Evolutionary conservation across 2,329 filamentous ascomycete species (phyloP).

Genomic region (Cladosporium sp.): DNA sequence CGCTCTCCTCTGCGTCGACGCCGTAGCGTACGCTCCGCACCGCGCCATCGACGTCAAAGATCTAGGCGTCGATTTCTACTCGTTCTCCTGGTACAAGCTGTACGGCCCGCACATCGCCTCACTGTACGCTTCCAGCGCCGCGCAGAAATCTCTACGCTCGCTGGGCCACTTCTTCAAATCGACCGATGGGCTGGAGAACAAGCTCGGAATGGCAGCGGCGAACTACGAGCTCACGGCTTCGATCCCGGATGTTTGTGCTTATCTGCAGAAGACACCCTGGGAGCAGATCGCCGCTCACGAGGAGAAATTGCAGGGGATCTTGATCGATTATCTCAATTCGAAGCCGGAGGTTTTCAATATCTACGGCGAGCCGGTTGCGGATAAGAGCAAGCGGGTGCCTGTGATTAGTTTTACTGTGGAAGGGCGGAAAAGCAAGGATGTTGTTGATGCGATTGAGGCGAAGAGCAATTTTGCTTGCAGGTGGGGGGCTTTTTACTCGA

Average conservation of each 20-base stretch:
- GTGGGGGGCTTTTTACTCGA: constrained; percentile 69
- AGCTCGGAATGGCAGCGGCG: constrained; percentile 66
- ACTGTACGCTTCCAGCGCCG: constrained; percentile 63
- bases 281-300: constrained; percentile 59
- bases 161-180: constrained; percentile 69
- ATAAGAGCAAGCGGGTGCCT: constrained; percentile 56
- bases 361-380: constrained; percentile 56
- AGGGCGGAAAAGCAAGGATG: constrained; percentile 55
- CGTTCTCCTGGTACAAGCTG: constrained; percentile 82
- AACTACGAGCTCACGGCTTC: constrained; percentile 69
- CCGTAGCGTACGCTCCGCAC: constrained; percentile 75
- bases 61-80: constrained; percentile 72
- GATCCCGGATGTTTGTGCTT: constrained; percentile 62
- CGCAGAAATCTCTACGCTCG: constrained; percentile 57
- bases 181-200: constrained; percentile 60
- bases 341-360: constrained; percentile 56
- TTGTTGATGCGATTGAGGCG: constrained; percentile 64
- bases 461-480: constrained; percentile 61
- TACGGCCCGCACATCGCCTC: constrained; percentile 75
- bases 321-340: constrained; percentile 60
- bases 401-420: constrained; percentile 67
- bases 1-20: constrained; percentile 71
- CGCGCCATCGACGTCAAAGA: constrained; percentile 66
- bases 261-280: constrained; percentile 52
- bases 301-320: constrained; percentile 55